Percentiles rank a stretch among this genome's conserved stretches.
phyloP scores from a whole-genome alignment of 192 early-diverging fungal genomes.

The Mortierella claussenii region DNA sequence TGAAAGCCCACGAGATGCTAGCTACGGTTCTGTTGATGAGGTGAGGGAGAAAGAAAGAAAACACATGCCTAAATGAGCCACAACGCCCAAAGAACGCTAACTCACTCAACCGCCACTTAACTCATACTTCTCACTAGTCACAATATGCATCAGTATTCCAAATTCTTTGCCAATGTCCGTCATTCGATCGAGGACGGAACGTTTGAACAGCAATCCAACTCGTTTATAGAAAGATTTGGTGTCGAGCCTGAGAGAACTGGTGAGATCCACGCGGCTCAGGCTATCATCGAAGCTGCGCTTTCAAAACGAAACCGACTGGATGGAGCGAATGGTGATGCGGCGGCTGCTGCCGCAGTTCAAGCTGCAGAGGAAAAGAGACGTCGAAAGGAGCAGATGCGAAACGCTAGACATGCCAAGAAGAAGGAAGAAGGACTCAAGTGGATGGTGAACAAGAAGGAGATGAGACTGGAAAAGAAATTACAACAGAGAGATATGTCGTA shows the following conservation, averaged over 20 bases:
- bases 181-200: constrained; percentile 38
- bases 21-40: constrained; percentile 78
- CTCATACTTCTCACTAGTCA: constrained; percentile 37
- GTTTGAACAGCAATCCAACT: constrained; percentile 20
- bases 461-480: constrained; percentile 6
- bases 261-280: constrained; percentile 32
- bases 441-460: constrained; percentile 20
- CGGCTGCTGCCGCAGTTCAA: neutral
- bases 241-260: constrained; percentile 35
- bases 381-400: neutral
- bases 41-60: constrained; percentile 34
- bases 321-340: neutral
- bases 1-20: constrained; percentile 81
- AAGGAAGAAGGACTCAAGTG: constrained; percentile 2
- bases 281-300: constrained; percentile 16
- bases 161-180: constrained; percentile 46
- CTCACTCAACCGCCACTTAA: too few relatives aligned
- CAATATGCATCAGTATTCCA: constrained; percentile 51
- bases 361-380: constrained; percentile 13
- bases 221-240: constrained; percentile 27
- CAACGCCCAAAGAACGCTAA: too few relatives aligned
- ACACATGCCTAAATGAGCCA: too few relatives aligned
- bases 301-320: constrained; percentile 28
- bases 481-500: too few relatives aligned
- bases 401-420: neutral